phyloP scores from a whole-genome alignment of 1,284 basidiomycete species.

The Taiwanofungus camphoratus region DNA sequence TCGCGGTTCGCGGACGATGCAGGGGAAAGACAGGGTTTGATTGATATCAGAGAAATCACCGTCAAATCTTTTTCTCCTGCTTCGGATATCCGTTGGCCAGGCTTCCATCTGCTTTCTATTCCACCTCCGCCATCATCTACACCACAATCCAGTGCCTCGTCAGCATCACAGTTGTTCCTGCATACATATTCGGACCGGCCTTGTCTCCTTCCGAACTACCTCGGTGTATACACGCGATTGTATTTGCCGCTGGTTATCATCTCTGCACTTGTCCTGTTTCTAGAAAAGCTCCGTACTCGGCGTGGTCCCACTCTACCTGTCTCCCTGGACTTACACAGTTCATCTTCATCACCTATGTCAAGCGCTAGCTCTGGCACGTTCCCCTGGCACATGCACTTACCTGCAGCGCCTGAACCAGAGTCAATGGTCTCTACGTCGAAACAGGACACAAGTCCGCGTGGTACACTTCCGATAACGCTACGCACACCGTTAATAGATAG shows the following conservation, averaged over 20 bases:
- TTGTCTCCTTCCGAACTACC: constrained; percentile 53
- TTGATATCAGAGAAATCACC: constrained; percentile 50
- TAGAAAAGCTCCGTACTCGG: constrained; percentile 30
- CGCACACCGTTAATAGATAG: not conserved
- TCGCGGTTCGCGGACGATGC: constrained; percentile 33
- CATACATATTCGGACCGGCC: constrained; percentile 40
- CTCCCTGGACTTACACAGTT: constrained; percentile 76
- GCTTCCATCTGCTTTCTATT: constrained; percentile 82
- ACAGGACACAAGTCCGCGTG: not conserved
- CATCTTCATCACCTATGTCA: too few species aligned
- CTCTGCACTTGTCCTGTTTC: constrained; percentile 23
- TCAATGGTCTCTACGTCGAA: not conserved
- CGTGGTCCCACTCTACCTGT: constrained; percentile 55
- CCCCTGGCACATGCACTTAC: too few species aligned
- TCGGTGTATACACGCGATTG: constrained; percentile 39
- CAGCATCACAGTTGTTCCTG: too few species aligned
- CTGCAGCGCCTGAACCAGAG: too few species aligned
- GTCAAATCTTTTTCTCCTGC: constrained; percentile 83
- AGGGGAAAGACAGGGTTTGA: not conserved
- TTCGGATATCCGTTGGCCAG: constrained; percentile 70
- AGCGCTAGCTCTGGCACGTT: too few species aligned
- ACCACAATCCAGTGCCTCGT: constrained; percentile 15
- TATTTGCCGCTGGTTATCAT: constrained; percentile 43
- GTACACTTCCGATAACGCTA: not conserved
- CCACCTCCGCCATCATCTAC: constrained; percentile 35